phyloP scores from a whole-genome alignment of 495 filamentous ascomycete species.

The Geopyxis carbonaria region DNA sequence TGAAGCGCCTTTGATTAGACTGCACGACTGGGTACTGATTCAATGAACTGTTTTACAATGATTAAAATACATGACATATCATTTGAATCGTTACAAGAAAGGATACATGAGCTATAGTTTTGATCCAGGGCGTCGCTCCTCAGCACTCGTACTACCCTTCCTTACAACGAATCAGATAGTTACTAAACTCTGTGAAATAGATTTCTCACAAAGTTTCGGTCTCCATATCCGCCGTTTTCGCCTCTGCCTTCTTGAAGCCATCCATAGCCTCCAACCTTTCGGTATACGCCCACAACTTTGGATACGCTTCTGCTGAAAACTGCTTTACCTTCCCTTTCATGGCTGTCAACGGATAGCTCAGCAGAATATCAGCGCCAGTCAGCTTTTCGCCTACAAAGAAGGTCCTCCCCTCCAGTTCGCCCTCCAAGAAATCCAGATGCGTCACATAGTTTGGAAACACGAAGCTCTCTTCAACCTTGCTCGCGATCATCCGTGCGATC shows the following conservation, averaged over 20 bases:
- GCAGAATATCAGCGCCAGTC: slow-evolving; percentile 63
- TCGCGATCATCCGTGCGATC: slow-evolving; percentile 46
- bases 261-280: slow-evolving; percentile 42
- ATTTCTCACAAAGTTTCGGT: too few relatives aligned
- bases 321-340: slow-evolving; percentile 28
- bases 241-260: slow-evolving; percentile 40
- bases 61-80: too few relatives aligned
- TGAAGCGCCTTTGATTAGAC: too few relatives aligned
- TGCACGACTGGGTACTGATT: too few relatives aligned
- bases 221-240: too few relatives aligned
- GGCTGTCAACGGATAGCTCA: slow-evolving; percentile 55
- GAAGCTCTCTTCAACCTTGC: slow-evolving; percentile 41
- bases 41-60: too few relatives aligned
- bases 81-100: too few relatives aligned
- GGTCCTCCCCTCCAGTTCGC: slow-evolving; percentile 44
- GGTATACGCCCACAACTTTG: slow-evolving; percentile 43
- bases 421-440: slow-evolving; percentile 57
- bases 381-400: slow-evolving; percentile 57
- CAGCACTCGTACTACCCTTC: too few relatives aligned
- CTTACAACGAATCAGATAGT: too few relatives aligned
- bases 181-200: too few relatives aligned
- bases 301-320: slow-evolving; percentile 39
- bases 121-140: too few relatives aligned
- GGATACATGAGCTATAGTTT: too few relatives aligned
- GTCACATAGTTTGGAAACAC: slow-evolving; percentile 45